Conservation (phyloP, 163 green algal species). For the Volvox carteri region DNA sequence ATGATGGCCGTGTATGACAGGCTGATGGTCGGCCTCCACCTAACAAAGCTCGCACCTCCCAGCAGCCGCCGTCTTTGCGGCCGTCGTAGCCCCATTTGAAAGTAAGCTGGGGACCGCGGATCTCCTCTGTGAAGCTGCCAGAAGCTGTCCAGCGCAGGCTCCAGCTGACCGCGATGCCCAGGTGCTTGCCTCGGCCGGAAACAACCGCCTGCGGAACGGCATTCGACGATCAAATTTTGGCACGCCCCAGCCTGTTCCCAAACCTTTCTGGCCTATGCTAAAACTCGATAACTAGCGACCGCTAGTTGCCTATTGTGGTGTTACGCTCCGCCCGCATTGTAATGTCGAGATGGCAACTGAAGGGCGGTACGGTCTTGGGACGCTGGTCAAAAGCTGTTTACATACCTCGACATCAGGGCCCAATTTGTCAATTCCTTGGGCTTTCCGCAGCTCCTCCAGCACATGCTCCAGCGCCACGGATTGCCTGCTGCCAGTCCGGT, state of each 20-base stretch:
- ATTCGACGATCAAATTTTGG: too few relatives aligned
- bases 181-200: constrained; percentile 67
- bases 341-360: too few relatives aligned
- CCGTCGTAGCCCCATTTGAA: constrained; percentile 77
- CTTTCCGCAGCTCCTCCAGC: constrained; percentile 1
- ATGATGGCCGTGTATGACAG: too few relatives aligned
- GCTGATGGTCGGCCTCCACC: too few relatives aligned
- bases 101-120: constrained; percentile 69
- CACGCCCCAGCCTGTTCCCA: too few relatives aligned
- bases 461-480: constrained; percentile 26
- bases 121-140: constrained; percentile 80
- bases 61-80: constrained; percentile 56
- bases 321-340: too few relatives aligned
- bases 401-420: constrained; percentile 18
- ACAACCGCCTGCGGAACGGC: constrained; percentile 58
- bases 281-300: too few relatives aligned
- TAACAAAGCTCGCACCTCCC: too few relatives aligned
- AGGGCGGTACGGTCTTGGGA: too few relatives aligned
- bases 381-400: too few relatives aligned
- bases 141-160: constrained; percentile 63
- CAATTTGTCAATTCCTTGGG: not conserved
- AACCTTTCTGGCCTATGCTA: too few relatives aligned
- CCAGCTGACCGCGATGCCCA: constrained; percentile 77
- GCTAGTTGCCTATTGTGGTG: too few relatives aligned
- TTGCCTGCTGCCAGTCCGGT: not conserved